Evolutionary conservation across 139 green algal species (phyloP), one percentile per base, ranked within the genome.

Genomic region (Pseudopediastrum boryanum): DNA sequence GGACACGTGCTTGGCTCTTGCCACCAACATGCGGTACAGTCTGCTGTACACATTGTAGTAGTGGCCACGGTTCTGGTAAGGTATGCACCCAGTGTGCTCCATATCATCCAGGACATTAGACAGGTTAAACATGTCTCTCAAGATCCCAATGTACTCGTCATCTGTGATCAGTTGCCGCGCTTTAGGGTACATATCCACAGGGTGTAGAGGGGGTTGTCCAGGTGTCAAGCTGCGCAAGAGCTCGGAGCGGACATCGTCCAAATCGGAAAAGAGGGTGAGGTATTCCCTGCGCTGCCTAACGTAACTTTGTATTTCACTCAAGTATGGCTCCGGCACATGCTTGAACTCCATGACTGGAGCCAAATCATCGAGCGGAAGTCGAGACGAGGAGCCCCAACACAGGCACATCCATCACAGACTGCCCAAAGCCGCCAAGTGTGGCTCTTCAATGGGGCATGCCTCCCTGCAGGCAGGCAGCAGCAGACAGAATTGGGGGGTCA

Each of bases 51-150:
- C 46, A 31, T 85, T 84, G 71, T 84, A 84, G 42, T 77, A 84
- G 68, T 86, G 81, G 3, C 71, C 86, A 12, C 83, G 46, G 51
- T 85, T 88, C 16, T 77, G 52, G 75, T 88, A 88, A 31, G 83
- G 83, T 36, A 88, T 83, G 67, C 54, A 77, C 25, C 75, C 82
- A 6, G 79, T 87, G 41, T 85, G 75, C 75, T 90, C 82, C 85
- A 87, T 90, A 70, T 87, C 82, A 44, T 90, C 85, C 12, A 91
- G 64, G 1, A 89, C 86, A 46, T 86, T 89, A 4, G 62, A 82
- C 8, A 91, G 82, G 63, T 91, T 91, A 35, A 91, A 81, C 72
- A 91, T 76, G 74, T 91, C 87, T n/a, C 63, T 52, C 64, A 91
- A 59, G 33, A 91, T 85, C 36, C 44, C 29, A 67, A 91, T 46